phyloP scores from a whole-genome alignment of 805 yeast species.

The Hyphopichia homilentoma region DNA sequence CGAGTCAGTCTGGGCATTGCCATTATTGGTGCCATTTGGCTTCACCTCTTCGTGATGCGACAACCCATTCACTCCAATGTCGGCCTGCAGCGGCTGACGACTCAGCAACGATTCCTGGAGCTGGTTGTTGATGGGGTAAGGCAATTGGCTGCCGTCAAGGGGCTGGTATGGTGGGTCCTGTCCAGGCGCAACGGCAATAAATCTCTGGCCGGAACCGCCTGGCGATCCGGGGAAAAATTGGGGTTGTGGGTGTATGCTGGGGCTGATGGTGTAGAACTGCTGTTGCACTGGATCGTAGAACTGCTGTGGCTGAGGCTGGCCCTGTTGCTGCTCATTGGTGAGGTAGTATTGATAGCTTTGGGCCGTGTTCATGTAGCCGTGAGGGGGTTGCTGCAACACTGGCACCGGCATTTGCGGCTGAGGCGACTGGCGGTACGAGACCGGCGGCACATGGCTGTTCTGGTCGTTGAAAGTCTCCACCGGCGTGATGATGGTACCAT shows the following conservation, averaged over 20 bases:
- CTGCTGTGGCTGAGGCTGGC: constrained; percentile 32
- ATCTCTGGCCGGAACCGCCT: too few relatives aligned
- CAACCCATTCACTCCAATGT: too few relatives aligned
- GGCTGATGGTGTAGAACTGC: constrained; percentile 38
- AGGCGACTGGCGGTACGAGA: constrained; percentile 2
- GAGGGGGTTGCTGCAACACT: constrained; percentile 4
- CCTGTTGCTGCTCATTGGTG: constrained; percentile 9
- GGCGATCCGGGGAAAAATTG: constrained; percentile 39
- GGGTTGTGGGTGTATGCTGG: constrained; percentile 32
- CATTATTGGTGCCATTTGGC: too few relatives aligned
- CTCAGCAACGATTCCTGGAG: too few relatives aligned
- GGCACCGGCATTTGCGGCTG: constrained; percentile 1
- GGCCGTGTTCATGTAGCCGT: constrained; percentile 1
- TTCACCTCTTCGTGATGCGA: too few relatives aligned
- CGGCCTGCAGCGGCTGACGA: too few relatives aligned
- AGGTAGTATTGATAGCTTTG: constrained; percentile 3
- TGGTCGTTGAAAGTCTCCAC: constrained; percentile 22
- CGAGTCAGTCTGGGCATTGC: too few relatives aligned
- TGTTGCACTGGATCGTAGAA: constrained; percentile 43
- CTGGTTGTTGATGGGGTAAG: too few relatives aligned
- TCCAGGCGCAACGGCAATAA: constrained; percentile 6
- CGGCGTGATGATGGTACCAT: constrained; percentile 42
- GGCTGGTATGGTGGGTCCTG: too few relatives aligned
- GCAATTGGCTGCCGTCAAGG: too few relatives aligned
- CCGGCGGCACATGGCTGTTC: constrained; percentile 5